Evolutionary conservation across 768 basidiomycete genomes (phyloP).

Genomic region (Mycena floridula): DNA sequence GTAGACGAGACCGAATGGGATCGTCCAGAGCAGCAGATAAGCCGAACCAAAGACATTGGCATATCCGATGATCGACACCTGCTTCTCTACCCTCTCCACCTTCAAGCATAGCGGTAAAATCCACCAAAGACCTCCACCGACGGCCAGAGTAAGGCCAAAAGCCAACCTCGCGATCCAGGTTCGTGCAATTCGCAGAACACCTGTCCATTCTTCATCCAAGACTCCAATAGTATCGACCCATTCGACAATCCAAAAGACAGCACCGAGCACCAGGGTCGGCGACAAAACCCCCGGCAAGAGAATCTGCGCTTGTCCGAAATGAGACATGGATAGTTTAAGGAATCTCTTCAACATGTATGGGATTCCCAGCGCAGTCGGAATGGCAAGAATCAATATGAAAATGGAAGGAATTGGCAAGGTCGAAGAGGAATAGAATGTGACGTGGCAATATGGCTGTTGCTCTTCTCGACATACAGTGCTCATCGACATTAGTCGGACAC

Average conservation of each 20-base stretch:
- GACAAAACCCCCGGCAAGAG: slow-evolving; percentile 48
- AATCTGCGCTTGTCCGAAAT: slow-evolving; percentile 14
- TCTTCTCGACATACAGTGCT: slow-evolving; percentile 94
- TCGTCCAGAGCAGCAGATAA: slow-evolving; percentile 77
- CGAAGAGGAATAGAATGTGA: slow-evolving; percentile 83
- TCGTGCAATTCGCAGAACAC: slow-evolving; percentile 42
- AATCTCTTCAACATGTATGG: slow-evolving; percentile 36
- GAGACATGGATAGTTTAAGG: slow-evolving; percentile 33
- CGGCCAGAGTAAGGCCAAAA: slow-evolving; percentile 43
- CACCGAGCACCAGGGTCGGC: slow-evolving; percentile 52
- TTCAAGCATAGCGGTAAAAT: slow-evolving; percentile 69
- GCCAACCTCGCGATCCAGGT: slow-evolving; percentile 58
- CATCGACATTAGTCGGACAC: slow-evolving; percentile 68
- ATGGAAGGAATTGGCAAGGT: slow-evolving; percentile 60
- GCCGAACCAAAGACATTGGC: slow-evolving; percentile 88
- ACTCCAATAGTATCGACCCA: slow-evolving; percentile 58
- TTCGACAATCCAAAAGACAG: slow-evolving; percentile 76
- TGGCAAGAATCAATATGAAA: slow-evolving; percentile 48
- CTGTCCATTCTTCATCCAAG: slow-evolving; percentile 33
- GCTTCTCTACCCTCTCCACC: slow-evolving; percentile 33
- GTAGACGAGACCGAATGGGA: slow-evolving; percentile 58
- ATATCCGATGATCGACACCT: slow-evolving; percentile 67
- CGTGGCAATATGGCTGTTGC: slow-evolving; percentile 82
- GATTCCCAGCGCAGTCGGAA: slow-evolving; percentile 48
- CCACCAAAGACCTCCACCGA: slow-evolving; percentile 65